Base-by-base conservation (phyloP, 495 filamentous ascomycete genomes). In the Mycothermus thermophilus region DNA sequence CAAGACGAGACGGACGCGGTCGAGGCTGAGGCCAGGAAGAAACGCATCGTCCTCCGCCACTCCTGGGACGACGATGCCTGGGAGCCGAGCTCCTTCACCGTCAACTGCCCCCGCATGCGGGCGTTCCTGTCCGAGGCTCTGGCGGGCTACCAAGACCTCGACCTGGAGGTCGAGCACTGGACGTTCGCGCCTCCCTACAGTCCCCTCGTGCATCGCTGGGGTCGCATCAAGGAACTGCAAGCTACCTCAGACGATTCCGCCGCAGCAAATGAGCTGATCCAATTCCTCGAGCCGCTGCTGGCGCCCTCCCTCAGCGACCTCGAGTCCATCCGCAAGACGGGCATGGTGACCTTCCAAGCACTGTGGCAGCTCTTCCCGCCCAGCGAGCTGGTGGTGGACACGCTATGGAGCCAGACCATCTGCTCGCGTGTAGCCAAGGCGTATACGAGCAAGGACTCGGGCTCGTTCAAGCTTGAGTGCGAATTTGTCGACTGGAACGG, bases 401-500 rank as follows among this genome's bases (percentile, higher is more conserved):
- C 27, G 10, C 33, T 51, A 19, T 39, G 37, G 21, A 42, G 46
- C 13, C 34, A 40, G 29, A 29, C 43, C 8, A 43, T 27, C 24
- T 26, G 42, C 14, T 54, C 9, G 27, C 43, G 46, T n/a, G 53
- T 46, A 7, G 19, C 25, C 14, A 27, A 34, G n/a, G 36, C n/a
- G n/a, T n/a, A n/a, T n/a, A n/a, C n/a, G n/a, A n/a, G 25, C 19
- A 24, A 19, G 35, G 40, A 21, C 3, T 13, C 12, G 0, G 5
- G 9, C 13, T 25, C 12, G 17, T 8, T 66, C n/a, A 24, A 18
- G 0, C 41, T 49, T 22, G 46, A 62, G 22, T 67, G 66, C 33
- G 52, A n/a, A n/a, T n/a, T n/a, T n/a, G n/a, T 78, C 18, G 71
- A 77, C 37, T 75, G 63, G 41, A 63, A 79, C 39, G 76, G 77